These are phyloP conservation scores for Sequoia sempervirens DNA, from an alignment of 75 land plant species.

Conservation along the genomic window DNA sequence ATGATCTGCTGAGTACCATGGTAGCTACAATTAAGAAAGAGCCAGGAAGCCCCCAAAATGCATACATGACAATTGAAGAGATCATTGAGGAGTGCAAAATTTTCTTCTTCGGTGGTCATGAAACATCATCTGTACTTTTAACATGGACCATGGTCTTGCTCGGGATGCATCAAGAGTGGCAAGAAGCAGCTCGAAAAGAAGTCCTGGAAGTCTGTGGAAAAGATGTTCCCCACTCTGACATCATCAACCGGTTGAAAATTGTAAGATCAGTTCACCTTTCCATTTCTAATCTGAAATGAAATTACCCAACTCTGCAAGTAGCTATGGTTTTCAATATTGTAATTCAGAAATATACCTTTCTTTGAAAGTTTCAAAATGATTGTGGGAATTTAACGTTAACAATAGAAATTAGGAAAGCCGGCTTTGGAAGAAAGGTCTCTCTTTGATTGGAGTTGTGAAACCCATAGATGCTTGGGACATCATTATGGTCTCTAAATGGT, in stretches of 20 bases:
- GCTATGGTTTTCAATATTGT: neutral
- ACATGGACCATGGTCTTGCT: constrained; percentile 44
- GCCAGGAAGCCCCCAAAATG: neutral
- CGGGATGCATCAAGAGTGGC: constrained; percentile 44
- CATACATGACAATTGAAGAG: constrained; percentile 33
- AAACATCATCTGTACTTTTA: constrained; percentile 30
- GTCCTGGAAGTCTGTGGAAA: constrained; percentile 26
- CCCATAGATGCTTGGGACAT: neutral
- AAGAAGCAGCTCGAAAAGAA: constrained; percentile 38
- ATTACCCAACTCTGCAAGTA: neutral
- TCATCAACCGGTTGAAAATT: constrained; percentile 33
- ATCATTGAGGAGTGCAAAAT: constrained; percentile 48
- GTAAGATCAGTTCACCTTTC: constrained; percentile 10
- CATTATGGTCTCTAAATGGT: neutral
- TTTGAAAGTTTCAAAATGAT: neutral
- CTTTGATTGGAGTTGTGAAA: neutral
- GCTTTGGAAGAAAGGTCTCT: neutral
- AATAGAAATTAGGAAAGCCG: neutral
- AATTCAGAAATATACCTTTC: neutral
- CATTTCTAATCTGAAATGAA: neutral
- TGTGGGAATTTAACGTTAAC: neutral
- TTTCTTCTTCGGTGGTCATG: constrained; percentile 52
- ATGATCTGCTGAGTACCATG: constrained; percentile 39
- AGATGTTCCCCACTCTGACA: constrained; percentile 20
- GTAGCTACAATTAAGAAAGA: constrained; percentile 19